Conservation (phyloP, 192 early-diverging fungal genomes). For the Linnemannia zychae region DNA sequence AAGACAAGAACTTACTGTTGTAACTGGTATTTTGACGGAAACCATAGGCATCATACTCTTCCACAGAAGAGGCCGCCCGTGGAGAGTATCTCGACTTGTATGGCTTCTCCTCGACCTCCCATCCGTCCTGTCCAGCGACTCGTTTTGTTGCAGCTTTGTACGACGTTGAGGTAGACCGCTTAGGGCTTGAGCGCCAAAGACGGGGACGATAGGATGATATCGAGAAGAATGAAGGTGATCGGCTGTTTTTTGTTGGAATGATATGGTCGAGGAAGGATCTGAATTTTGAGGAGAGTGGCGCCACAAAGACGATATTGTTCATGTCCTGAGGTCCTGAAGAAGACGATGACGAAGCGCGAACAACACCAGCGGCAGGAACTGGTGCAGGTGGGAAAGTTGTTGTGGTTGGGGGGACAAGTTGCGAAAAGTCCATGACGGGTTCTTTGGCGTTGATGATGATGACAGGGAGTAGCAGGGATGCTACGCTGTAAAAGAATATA, state of each 20-base stretch:
- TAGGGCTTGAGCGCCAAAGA: background rate
- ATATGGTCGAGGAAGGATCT: background rate
- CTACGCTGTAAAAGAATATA: slow-evolving; percentile 15
- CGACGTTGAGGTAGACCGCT: background rate
- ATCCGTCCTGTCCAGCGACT: background rate
- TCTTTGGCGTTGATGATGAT: slow-evolving; percentile 35
- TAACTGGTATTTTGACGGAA: slow-evolving; percentile 8
- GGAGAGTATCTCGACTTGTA: slow-evolving; percentile 20
- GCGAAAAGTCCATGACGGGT: slow-evolving; percentile 23
- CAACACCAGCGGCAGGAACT: background rate
- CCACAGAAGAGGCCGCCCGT: slow-evolving; percentile 9
- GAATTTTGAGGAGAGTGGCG: background rate
- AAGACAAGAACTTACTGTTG: slow-evolving; percentile 18
- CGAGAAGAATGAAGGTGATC: background rate
- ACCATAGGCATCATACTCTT: slow-evolving; percentile 14
- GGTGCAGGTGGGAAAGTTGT: background rate
- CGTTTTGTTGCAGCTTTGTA: background rate
- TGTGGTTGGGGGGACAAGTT: slow-evolving; percentile 22
- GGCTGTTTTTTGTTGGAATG: background rate
- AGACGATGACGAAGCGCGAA: background rate
- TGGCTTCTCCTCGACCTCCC: background rate
- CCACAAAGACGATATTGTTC: background rate
- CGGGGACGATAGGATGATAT: background rate
- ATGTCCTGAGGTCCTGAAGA: background rate
- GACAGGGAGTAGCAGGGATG: slow-evolving; percentile 16